These are phyloP conservation scores for Penicillium fimorum DNA, from an alignment of 495 filamentous ascomycete genomes.

Conservation along the genomic window DNA sequence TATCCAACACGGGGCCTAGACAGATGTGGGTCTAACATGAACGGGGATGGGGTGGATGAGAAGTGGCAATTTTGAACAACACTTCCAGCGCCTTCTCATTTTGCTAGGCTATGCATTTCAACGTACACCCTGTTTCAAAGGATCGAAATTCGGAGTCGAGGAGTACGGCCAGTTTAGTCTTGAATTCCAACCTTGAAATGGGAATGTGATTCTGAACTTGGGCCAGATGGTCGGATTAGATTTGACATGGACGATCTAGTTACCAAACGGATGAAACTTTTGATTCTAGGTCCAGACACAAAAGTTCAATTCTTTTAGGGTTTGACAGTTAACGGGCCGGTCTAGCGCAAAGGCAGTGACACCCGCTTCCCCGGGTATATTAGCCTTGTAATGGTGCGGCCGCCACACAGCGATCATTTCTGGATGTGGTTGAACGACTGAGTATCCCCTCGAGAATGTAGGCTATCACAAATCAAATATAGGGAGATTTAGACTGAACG, in stretches of 20 bases:
- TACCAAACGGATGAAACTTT: too few species aligned
- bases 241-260: too few species aligned
- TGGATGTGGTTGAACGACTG: background rate
- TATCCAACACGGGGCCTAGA: background rate
- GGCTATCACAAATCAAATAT: background rate
- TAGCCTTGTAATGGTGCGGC: background rate
- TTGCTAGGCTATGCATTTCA: too few species aligned
- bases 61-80: too few species aligned
- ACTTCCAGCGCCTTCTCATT: too few species aligned
- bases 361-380: background rate
- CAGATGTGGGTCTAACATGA: background rate
- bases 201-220: too few species aligned
- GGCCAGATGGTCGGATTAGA: too few species aligned
- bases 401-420: background rate
- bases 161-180: too few species aligned
- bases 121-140: too few species aligned
- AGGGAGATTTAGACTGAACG: background rate
- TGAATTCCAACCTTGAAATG: too few species aligned
- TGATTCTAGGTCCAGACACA: too few species aligned
- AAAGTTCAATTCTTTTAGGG: background rate
- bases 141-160: too few species aligned
- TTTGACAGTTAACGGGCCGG: slow-evolving; percentile 1
- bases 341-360: background rate
- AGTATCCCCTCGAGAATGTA: background rate
- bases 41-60: background rate